Conservation (phyloP, 2,329 filamentous ascomycete species). For the Cyanodermella asteris region DNA sequence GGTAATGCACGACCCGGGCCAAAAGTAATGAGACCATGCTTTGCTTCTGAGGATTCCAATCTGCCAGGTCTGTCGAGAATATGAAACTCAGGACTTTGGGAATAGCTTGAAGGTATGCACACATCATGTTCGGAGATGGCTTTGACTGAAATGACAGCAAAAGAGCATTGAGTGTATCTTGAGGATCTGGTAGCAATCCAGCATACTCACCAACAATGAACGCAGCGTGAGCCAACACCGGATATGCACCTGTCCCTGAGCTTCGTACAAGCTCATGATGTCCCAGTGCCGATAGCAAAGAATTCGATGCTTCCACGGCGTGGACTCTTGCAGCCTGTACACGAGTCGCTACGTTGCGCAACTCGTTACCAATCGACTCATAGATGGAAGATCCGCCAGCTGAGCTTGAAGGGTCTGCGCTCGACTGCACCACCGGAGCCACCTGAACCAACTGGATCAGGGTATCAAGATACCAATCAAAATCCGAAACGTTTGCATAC, state of each 20-base stretch:
- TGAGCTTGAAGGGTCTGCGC: neutral
- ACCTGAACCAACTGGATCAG: conserved; percentile 65
- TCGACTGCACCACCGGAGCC: conserved; percentile 11
- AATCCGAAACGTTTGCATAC: conserved; percentile 68
- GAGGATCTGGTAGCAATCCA: conserved; percentile 43
- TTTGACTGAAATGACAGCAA: conserved; percentile 42
- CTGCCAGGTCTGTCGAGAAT: conserved; percentile 38
- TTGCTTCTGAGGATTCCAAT: conserved; percentile 55
- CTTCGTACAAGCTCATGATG: conserved; percentile 34
- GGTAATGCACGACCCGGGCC: conserved; percentile 57
- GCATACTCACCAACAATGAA: conserved; percentile 87
- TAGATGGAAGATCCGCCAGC: neutral
- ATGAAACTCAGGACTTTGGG: conserved; percentile 66
- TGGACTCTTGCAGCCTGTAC: conserved; percentile 63
- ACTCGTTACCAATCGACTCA: conserved; percentile 48
- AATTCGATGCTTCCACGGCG: conserved; percentile 64
- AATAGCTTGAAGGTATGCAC: conserved; percentile 60
- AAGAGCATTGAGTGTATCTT: conserved; percentile 51
- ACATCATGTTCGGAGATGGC: conserved; percentile 44
- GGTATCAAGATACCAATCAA: conserved; percentile 93
- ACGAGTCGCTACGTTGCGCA: conserved; percentile 79
- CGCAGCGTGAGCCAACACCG: conserved; percentile 51
- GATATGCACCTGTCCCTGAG: conserved; percentile 31
- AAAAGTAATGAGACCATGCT: conserved; percentile 56
- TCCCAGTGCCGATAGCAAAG: conserved; percentile 34